Base-by-base conservation (phyloP, 1,284 basidiomycete genomes). In the Irpex rosettiformis region DNA sequence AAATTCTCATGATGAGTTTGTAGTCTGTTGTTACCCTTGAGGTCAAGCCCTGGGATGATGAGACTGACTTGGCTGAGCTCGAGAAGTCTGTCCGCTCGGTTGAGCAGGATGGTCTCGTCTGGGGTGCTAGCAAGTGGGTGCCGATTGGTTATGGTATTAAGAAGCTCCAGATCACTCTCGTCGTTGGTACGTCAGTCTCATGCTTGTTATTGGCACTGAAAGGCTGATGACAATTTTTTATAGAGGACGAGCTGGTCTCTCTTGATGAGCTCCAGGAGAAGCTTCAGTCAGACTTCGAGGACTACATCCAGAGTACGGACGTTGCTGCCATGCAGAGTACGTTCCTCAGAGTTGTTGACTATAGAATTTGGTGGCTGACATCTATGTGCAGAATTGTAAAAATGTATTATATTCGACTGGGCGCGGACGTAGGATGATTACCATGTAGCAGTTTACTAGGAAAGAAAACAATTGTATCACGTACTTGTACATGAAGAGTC, bases 1-100 rank as follows among this genome's bases (percentile, higher is more conserved):
- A 55, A 67, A 66, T 42, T 57, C 56, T 25, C 43, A 62, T 61
- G 60, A 65, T 52, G 56, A 40, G 58, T 45, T 59, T 70, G 56
- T 71, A 94, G 93, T 96, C 94, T 65, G 85, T 96, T 62, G 94
- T 96, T 56, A 99, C 97, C 57, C 79, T 98, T 69, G 95, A 98
- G 67, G 94, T 99, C 65, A 99, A 98, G 80, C 96, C 96, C 52
- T 96, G 96, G 96, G 96, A 99, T 74, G 96, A 98, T 75, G 95
- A 98, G 82, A 99, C 96, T 61, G 93, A 98, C 79, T 95, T 99
- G 94, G 82, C 73, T 56, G 89, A 79, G 58, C 82, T 99, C 66
- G 96, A 99, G 78, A 76, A 81, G 45, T 69, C 79, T 47, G 95
- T 99, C 58, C 89, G 96, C 64, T 88, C 89, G 28, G 89, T 99